Percentiles rank a stretch among this genome's conserved stretches.
These are phyloP conservation scores for Phtheirospermum japonicum DNA, from an alignment of 257 asterid genomes.

Conservation along the genomic window DNA sequence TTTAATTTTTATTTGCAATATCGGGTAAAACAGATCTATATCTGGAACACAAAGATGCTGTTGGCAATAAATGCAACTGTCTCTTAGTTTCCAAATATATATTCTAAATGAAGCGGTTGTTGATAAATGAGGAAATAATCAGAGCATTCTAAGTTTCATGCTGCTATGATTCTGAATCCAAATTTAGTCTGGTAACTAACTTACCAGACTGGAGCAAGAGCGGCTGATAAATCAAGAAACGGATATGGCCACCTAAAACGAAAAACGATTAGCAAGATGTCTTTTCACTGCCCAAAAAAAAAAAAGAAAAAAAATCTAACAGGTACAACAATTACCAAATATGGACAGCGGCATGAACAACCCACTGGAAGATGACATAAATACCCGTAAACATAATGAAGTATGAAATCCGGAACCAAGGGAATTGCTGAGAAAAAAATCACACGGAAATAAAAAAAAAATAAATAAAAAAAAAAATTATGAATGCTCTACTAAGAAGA, in stretches of 20 bases:
- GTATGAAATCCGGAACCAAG: slow-evolving; percentile 78
- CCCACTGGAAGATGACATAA: slow-evolving; percentile 89
- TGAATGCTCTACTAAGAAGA: slow-evolving; percentile 15
- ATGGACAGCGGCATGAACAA: slow-evolving; percentile 55
- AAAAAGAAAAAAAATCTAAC: not conserved
- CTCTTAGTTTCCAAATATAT: too few relatives aligned
- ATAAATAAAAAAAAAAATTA: not conserved
- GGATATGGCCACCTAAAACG: slow-evolving; percentile 98
- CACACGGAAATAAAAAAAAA: slow-evolving; percentile 17
- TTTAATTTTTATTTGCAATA: too few relatives aligned
- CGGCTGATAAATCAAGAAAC: slow-evolving; percentile 64
- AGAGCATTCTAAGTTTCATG: too few relatives aligned
- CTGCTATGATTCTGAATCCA: not conserved
- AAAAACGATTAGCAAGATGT: slow-evolving; percentile 14
- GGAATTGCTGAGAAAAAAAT: slow-evolving; percentile 59
- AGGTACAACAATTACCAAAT: slow-evolving; percentile 49
- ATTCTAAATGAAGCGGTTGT: too few relatives aligned
- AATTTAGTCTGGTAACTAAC: slow-evolving; percentile 21
- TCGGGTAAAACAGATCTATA: too few relatives aligned
- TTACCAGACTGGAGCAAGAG: slow-evolving; percentile 68
- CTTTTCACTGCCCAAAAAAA: not conserved
- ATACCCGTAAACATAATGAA: slow-evolving; percentile 66
- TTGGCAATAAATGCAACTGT: too few relatives aligned
- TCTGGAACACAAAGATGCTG: too few relatives aligned
- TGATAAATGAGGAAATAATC: too few relatives aligned